phyloP scores from a whole-genome alignment of 495 filamentous ascomycete species.

The Evansstolkia leycettana region DNA sequence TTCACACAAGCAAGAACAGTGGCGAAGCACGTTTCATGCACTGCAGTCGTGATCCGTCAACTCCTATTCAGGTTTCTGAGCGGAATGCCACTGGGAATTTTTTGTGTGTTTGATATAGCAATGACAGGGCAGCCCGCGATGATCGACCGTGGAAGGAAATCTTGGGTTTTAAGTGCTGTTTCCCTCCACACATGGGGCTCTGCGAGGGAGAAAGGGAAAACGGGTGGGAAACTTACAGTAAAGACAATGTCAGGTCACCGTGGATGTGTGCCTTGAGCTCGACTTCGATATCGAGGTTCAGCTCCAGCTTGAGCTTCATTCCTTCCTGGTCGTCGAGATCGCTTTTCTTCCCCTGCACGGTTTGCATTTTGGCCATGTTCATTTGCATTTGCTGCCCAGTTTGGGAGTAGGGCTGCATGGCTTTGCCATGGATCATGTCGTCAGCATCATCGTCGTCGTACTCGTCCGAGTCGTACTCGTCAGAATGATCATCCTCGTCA shows the following conservation, averaged over 20 bases:
- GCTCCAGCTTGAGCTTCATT: constrained; percentile 63
- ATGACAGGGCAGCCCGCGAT: background rate
- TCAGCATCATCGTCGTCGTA: constrained; percentile 14
- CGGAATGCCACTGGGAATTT: constrained; percentile 1
- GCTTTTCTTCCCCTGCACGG: constrained; percentile 17
- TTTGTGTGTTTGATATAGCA: background rate
- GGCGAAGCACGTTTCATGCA: constrained; percentile 13
- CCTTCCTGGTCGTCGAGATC: constrained; percentile 30
- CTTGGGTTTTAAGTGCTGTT: too few species aligned
- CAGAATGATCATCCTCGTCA: constrained; percentile 41
- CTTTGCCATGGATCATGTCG: constrained; percentile 11
- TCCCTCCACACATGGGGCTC: too few species aligned
- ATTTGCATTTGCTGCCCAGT: background rate
- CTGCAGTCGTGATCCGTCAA: constrained; percentile 11
- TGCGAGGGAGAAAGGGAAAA: constrained; percentile 1
- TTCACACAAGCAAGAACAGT: background rate
- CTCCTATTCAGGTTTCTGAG: constrained; percentile 16
- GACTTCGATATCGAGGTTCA: constrained; percentile 82
- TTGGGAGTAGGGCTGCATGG: constrained; percentile 32
- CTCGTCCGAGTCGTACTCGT: constrained; percentile 34
- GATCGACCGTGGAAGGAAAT: background rate
- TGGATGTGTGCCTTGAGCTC: constrained; percentile 84
- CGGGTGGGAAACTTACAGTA: constrained; percentile 54
- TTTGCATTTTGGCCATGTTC: constrained; percentile 16
- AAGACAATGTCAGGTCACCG: constrained; percentile 71